These are phyloP conservation scores for Mycena polygramma DNA, from an alignment of 768 basidiomycete species.

Conservation along the genomic window DNA sequence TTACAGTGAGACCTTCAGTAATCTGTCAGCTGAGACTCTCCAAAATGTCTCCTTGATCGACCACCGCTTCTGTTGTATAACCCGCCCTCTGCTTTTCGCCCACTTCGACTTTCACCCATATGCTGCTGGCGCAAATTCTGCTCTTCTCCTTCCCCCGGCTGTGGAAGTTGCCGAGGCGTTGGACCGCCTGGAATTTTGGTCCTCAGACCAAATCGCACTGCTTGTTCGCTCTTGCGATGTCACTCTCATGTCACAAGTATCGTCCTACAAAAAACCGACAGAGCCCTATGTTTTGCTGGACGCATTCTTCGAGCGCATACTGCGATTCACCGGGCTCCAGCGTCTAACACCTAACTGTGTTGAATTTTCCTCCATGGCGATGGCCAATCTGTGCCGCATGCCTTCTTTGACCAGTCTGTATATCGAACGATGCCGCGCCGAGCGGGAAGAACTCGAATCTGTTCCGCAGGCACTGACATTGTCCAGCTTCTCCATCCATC, in stretches of 20 bases:
- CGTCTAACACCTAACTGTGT: neutral
- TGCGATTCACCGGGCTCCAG: neutral
- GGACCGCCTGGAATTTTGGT: slow-evolving; percentile 13
- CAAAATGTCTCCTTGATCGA: slow-evolving; percentile 1
- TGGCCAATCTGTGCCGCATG: slow-evolving; percentile 6
- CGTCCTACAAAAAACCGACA: neutral
- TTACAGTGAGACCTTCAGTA: neutral
- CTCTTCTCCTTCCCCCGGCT: neutral
- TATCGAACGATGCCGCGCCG: neutral
- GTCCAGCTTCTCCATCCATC: no score
- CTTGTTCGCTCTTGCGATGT: slow-evolving; percentile 4
- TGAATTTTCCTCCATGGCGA: neutral
- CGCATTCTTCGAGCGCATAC: neutral
- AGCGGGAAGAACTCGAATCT: neutral
- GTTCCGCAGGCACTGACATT: no score
- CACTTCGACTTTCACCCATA: slow-evolving; percentile 19
- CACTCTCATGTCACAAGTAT: neutral
- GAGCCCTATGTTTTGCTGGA: slow-evolving; percentile 9
- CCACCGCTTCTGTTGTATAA: neutral
- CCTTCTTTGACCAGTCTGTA: neutral
- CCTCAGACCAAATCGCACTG: neutral
- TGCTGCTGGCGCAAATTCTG: neutral
- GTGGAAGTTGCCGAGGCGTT: neutral
- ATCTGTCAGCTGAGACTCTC: neutral
- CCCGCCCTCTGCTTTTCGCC: neutral